Percentiles rank a stretch among this genome's conserved stretches.
Conservation (phyloP, 768 basidiomycete species). For the Exsudoporus frostii region DNA sequence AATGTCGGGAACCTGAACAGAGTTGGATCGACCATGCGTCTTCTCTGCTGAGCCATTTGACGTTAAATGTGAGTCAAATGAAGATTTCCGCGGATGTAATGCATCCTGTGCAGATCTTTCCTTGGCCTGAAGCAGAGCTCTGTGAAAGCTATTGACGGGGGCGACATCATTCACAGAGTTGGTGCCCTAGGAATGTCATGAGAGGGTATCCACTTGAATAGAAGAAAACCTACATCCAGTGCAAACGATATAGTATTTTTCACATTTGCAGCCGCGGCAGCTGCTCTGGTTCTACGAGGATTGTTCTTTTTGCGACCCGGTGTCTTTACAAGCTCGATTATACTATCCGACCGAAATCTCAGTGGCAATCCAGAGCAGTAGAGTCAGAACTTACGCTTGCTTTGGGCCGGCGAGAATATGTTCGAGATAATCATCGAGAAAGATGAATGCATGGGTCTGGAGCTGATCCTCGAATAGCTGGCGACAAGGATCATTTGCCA, state of each 20-base stretch:
- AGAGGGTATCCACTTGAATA: constrained; percentile 1
- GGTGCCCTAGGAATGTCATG: constrained; percentile 32
- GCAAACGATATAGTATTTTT: constrained; percentile 39
- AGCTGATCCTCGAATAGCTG: constrained; percentile 71
- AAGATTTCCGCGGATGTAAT: not conserved
- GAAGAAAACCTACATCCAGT: constrained; percentile 41
- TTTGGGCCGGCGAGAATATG: constrained; percentile 63
- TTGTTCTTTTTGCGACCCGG: constrained; percentile 69
- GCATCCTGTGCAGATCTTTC: constrained; percentile 11
- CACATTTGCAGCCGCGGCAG: constrained; percentile 41
- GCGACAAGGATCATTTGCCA: constrained; percentile 71
- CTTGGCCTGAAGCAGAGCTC: constrained; percentile 39
- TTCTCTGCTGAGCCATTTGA: not conserved
- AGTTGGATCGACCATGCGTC: not conserved
- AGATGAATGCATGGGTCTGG: constrained; percentile 71
- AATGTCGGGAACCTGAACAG: constrained; percentile 4
- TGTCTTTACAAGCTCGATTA: constrained; percentile 82
- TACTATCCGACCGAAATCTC: constrained; percentile 36
- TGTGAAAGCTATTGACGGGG: constrained; percentile 47
- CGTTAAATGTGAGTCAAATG: not conserved
- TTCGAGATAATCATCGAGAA: constrained; percentile 76
- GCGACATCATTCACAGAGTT: constrained; percentile 37
- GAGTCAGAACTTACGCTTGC: constrained; percentile 50
- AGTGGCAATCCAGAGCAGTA: not conserved
- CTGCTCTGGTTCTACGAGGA: constrained; percentile 48